Percentiles rank a stretch among this genome's conserved stretches.
Evolutionary conservation across 1,139 yeast genomes (phyloP).

Genomic region (Yamadazyma conglobata): DNA sequence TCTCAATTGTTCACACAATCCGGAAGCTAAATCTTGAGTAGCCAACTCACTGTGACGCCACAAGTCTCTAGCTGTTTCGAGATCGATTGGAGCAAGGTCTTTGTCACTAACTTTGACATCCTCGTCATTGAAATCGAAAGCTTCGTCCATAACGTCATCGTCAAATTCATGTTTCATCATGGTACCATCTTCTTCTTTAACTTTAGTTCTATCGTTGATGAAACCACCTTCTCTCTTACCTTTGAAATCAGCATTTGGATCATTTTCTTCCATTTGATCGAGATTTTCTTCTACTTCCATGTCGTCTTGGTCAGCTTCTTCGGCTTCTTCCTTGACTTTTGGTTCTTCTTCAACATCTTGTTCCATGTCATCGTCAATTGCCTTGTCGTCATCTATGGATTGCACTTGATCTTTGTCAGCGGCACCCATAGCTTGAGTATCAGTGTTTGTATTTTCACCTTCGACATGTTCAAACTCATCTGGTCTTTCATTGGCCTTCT

Average conservation of each 20-base stretch:
- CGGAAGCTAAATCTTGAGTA: constrained; percentile 83
- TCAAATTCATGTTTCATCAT: constrained; percentile 18
- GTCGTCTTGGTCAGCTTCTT: constrained; percentile 17
- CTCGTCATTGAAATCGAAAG: constrained; percentile 27
- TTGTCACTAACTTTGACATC: constrained; percentile 26
- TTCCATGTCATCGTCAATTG: constrained; percentile 60
- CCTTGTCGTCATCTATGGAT: constrained; percentile 76
- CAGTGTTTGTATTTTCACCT: constrained; percentile 70
- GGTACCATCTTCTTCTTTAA: constrained; percentile 22
- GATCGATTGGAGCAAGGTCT: constrained; percentile 45
- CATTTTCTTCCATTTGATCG: constrained; percentile 23
- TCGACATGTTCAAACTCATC: constrained; percentile 92
- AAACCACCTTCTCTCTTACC: constrained; percentile 53
- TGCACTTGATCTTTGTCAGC: constrained; percentile 81
- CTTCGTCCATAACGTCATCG: constrained; percentile 16
- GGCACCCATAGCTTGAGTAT: constrained; percentile 91
- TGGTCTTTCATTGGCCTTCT: constrained; percentile 60
- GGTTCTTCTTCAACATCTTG: constrained; percentile 22
- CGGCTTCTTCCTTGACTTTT: constrained; percentile 18
- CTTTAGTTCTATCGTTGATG: constrained; percentile 45
- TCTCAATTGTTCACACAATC: constrained; percentile 88
- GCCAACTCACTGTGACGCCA: constrained; percentile 84
- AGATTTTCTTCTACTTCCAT: constrained; percentile 22
- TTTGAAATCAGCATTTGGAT: constrained; percentile 44
- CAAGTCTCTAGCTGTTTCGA: constrained; percentile 67